phyloP scores from a whole-genome alignment of 768 basidiomycete species.

The Gautieria morchelliformis region DNA sequence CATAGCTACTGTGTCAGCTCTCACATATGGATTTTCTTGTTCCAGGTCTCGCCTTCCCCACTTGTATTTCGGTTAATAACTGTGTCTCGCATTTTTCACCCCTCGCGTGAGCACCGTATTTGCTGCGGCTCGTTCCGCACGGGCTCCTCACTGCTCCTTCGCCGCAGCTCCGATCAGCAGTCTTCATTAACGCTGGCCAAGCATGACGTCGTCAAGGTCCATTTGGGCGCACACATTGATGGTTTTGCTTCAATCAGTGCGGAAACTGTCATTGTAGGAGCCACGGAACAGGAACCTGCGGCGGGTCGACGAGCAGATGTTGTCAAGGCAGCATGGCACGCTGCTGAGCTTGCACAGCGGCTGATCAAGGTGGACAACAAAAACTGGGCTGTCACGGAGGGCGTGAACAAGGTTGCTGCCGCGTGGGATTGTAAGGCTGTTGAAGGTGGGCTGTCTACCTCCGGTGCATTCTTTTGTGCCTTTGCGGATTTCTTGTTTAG shows the following conservation, averaged over 20 bases:
- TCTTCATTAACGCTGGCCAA: slow-evolving; percentile 62
- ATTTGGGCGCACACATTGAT: slow-evolving; percentile 95
- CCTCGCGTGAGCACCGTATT: slow-evolving; percentile 55
- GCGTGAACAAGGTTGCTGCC: slow-evolving; percentile 60
- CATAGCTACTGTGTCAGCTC: not conserved
- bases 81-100: slow-evolving; percentile 94
- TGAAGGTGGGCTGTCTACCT: slow-evolving; percentile 51
- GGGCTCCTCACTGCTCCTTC: slow-evolving; percentile 7
- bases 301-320: slow-evolving; percentile 87
- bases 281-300: slow-evolving; percentile 60
- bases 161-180: slow-evolving; percentile 60
- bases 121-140: slow-evolving; percentile 15
- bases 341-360: slow-evolving; percentile 88
- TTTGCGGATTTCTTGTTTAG: slow-evolving; percentile 25
- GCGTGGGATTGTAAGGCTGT: slow-evolving; percentile 85
- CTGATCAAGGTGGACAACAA: slow-evolving; percentile 86
- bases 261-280: slow-evolving; percentile 87
- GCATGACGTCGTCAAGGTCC: slow-evolving; percentile 91
- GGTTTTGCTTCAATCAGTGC: slow-evolving; percentile 91
- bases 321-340: slow-evolving; percentile 87
- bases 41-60: slow-evolving; percentile 91
- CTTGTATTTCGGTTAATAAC: slow-evolving; percentile 90
- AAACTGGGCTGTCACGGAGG: slow-evolving; percentile 92
- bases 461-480: not conserved
- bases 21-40: not conserved